phyloP scores from a whole-genome alignment of 2,329 filamentous ascomycete genomes.

The Aspergillus nomiae region DNA sequence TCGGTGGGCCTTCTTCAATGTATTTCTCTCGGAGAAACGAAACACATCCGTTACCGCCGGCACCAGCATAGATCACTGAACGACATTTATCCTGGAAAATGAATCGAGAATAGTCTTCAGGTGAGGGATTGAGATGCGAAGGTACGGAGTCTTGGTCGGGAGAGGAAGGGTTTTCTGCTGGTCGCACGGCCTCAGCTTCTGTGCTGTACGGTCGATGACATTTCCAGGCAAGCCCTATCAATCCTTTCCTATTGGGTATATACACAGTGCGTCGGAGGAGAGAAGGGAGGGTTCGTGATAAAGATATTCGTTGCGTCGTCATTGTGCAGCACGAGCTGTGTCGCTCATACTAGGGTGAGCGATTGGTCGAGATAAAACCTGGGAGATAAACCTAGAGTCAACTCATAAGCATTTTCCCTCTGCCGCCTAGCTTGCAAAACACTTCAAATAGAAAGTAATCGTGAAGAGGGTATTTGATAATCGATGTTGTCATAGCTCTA shows the following conservation, averaged over 20 bases:
- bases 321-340: slow-evolving; percentile 19
- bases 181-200: slow-evolving; percentile 6
- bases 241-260: slow-evolving; percentile 15
- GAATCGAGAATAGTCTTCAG: slow-evolving; percentile 79
- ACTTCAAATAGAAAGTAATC: not conserved
- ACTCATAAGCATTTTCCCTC: slow-evolving; percentile 3
- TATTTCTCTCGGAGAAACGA: slow-evolving; percentile 93
- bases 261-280: slow-evolving; percentile 21
- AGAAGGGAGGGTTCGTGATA: slow-evolving; percentile 18
- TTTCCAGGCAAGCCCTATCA: slow-evolving; percentile 7
- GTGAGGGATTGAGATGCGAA: slow-evolving; percentile 73
- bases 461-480: not conserved
- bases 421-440: not conserved
- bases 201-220: slow-evolving; percentile 29
- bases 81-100: slow-evolving; percentile 86
- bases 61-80: slow-evolving; percentile 74
- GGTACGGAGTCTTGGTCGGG: slow-evolving; percentile 26
- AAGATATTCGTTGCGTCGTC: slow-evolving; percentile 23
- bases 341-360: slow-evolving; percentile 18
- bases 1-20: slow-evolving; percentile 82
- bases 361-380: not conserved
- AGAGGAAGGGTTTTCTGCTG: slow-evolving; percentile 11
- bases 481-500: slow-evolving; percentile 1
- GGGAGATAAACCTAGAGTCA: not conserved
- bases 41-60: slow-evolving; percentile 88